Evolutionary conservation across 1,284 basidiomycete genomes (phyloP).

Genomic region (Fomitopsis schrenkii): DNA sequence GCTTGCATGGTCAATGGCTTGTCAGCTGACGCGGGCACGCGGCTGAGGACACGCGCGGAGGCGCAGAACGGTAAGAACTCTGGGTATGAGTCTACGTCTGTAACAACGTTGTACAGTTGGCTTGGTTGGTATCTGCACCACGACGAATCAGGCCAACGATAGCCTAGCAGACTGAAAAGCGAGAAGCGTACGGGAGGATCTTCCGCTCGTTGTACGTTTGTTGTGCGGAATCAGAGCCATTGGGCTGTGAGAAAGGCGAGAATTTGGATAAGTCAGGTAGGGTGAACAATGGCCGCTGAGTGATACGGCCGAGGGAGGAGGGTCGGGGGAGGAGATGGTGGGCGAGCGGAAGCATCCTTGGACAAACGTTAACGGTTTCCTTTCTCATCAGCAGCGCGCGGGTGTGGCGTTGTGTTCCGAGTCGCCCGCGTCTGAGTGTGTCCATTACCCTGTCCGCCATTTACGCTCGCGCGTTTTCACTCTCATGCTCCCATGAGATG

Average conservation of each 20-base stretch:
- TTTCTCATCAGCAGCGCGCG: conserved; percentile 2
- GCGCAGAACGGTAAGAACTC: conserved; percentile 90
- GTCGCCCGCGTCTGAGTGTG: not conserved
- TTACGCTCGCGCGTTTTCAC: not conserved
- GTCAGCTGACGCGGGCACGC: conserved; percentile 17
- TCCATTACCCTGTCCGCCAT: not conserved
- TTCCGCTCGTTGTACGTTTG: conserved; percentile 59
- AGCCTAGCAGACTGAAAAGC: conserved; percentile 4
- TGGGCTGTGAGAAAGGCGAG: conserved; percentile 30
- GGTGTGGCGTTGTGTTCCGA: not conserved
- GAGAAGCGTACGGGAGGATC: conserved; percentile 69
- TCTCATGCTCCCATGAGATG: not conserved
- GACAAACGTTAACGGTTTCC: conserved; percentile 3
- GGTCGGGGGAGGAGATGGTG: conserved; percentile 9
- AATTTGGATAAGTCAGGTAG: conserved; percentile 37
- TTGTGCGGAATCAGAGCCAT: conserved; percentile 20
- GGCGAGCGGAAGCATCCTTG: conserved; percentile 16
- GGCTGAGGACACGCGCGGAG: conserved; percentile 62
- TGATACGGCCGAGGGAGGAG: conserved; percentile 3
- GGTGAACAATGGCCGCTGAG: conserved; percentile 33
- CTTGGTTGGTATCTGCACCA: conserved; percentile 57
- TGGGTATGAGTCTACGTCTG: conserved; percentile 85
- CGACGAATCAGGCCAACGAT: conserved; percentile 11
- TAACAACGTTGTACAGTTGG: conserved; percentile 84
- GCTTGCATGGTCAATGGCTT: conserved; percentile 56